Conservation (phyloP, 805 yeast species). For the Candida pseudoglaebosa region DNA sequence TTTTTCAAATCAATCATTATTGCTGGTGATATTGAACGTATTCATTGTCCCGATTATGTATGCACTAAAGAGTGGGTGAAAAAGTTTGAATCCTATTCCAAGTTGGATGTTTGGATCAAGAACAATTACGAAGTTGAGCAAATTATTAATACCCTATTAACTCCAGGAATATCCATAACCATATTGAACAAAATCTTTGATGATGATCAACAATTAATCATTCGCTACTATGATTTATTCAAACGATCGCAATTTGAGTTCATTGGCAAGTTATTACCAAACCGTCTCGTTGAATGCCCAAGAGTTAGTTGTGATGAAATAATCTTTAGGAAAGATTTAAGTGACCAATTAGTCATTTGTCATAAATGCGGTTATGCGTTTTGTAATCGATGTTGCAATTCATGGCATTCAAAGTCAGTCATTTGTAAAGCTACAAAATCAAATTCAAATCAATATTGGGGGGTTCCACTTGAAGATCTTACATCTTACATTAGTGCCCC, state of each 20-base stretch:
- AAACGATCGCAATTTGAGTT: conserved; percentile 38
- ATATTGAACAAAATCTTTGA: conserved; percentile 29
- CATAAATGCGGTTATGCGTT: conserved; percentile 48
- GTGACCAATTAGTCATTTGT: conserved; percentile 48
- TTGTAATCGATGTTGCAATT: conserved; percentile 52
- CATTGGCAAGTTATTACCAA: conserved; percentile 43
- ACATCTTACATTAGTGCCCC: conserved; percentile 30
- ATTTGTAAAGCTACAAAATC: conserved; percentile 30
- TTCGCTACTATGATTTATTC: conserved; percentile 38
- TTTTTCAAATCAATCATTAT: conserved; percentile 40
- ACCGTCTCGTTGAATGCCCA: conserved; percentile 50
- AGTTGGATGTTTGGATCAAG: conserved; percentile 20
- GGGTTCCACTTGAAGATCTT: conserved; percentile 30
- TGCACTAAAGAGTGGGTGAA: conserved; percentile 29
- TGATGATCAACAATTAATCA: conserved; percentile 16
- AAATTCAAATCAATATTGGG: conserved; percentile 17
- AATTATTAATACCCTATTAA: conserved; percentile 37
- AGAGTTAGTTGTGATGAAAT: conserved; percentile 39
- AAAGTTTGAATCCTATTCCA: conserved; percentile 16
- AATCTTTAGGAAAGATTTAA: conserved; percentile 45
- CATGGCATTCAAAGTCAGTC: conserved; percentile 58
- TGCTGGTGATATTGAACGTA: conserved; percentile 45
- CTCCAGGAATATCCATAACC: conserved; percentile 34
- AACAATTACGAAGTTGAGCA: conserved; percentile 9
- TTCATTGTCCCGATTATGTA: conserved; percentile 58